These are phyloP conservation scores for Plantago elongata DNA, from an alignment of 257 asterid genomes.

Conservation along the genomic window DNA sequence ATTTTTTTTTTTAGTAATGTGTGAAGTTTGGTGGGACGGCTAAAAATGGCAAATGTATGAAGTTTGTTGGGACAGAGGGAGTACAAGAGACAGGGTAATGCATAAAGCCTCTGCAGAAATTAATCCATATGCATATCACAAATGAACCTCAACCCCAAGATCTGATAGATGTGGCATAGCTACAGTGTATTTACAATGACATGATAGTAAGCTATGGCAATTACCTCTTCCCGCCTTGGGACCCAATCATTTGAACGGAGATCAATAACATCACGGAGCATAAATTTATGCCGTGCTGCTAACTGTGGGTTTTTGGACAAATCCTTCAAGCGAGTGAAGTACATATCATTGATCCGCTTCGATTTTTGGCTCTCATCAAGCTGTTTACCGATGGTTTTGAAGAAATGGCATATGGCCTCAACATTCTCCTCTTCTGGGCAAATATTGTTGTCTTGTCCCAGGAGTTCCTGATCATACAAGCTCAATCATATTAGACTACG, in stretches of 20 bases:
- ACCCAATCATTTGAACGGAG: constrained; percentile 75
- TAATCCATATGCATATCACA: too few species aligned
- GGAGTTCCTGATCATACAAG: constrained; percentile 48
- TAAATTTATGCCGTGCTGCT: constrained; percentile 69
- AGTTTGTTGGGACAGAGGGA: too few species aligned
- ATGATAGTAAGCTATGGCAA: not conserved
- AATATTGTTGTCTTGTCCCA: constrained; percentile 33
- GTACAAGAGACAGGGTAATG: too few species aligned
- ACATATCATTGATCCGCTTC: constrained; percentile 59
- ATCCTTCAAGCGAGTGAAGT: constrained; percentile 67
- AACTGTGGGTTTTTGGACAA: constrained; percentile 70
- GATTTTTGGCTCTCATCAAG: constrained; percentile 80
- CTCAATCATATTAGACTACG: not conserved
- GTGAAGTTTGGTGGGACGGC: too few species aligned
- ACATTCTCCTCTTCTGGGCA: constrained; percentile 17
- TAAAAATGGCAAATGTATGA: too few species aligned
- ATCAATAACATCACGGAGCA: constrained; percentile 87
- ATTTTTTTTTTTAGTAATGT: too few species aligned
- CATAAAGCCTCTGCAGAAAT: too few species aligned
- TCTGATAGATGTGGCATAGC: too few species aligned
- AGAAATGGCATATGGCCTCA: constrained; percentile 92
- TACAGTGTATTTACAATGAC: not conserved
- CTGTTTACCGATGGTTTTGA: constrained; percentile 87
- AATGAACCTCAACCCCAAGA: too few species aligned
- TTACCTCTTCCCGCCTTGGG: constrained; percentile 94